These are phyloP conservation scores for Abrus pulchellus DNA, from an alignment of 306 rosid genomes.

Conservation along the genomic window DNA sequence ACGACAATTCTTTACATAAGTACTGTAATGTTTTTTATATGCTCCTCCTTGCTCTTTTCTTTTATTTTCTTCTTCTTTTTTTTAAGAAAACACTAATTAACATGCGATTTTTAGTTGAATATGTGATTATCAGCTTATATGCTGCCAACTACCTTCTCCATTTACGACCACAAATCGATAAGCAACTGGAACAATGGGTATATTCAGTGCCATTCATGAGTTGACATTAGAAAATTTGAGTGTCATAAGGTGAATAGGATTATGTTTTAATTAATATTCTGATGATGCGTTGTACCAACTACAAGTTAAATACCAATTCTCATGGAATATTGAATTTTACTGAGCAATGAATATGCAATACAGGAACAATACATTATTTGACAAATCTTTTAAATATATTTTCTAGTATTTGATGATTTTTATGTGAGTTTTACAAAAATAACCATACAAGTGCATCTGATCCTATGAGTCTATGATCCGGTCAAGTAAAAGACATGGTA, in stretches of 20 bases:
- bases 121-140: not conserved
- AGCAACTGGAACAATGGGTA: not conserved
- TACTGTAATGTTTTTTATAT: not conserved
- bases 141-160: conserved; percentile 11
- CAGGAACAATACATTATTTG: no score
- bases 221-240: conserved; percentile 1
- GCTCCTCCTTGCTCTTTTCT: no score
- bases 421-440: no score
- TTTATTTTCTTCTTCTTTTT: not conserved
- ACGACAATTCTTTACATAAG: not conserved
- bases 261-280: not conserved
- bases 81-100: not conserved
- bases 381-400: no score
- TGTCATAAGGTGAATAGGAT: not conserved
- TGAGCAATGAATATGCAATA: no score
- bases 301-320: not conserved
- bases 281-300: not conserved
- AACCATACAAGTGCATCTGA: no score
- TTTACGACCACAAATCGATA: conserved; percentile 16
- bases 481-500: no score
- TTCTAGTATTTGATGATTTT: no score
- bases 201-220: not conserved
- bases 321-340: no score
- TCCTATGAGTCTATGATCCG: no score
- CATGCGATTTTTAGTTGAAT: not conserved